Conservation (phyloP, 2,329 filamentous ascomycete genomes). For the Penicillium brasilianum region DNA sequence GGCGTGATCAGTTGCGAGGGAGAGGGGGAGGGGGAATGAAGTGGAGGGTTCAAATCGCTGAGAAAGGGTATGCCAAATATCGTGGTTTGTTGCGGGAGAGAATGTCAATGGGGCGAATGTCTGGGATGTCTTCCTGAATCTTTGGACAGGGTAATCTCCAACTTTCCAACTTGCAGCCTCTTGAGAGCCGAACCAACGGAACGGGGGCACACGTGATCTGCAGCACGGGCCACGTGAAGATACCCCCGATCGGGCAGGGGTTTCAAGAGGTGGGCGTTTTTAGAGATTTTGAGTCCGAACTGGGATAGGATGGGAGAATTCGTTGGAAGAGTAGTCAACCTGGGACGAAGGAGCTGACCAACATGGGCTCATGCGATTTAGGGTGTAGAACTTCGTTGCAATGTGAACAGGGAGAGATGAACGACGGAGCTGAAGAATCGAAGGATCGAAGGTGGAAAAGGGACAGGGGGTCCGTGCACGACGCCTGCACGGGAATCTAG, state of each 20-base stretch:
- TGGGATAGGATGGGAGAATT: too few species aligned
- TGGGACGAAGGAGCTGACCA: not conserved
- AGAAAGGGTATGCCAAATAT: not conserved
- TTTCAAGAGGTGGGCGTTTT: not conserved
- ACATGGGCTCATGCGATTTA: not conserved
- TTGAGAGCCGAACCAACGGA: slow-evolving; percentile 12
- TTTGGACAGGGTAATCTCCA: slow-evolving; percentile 18
- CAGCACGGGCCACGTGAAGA: slow-evolving; percentile 23
- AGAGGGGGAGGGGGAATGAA: not conserved
- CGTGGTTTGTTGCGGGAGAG: not conserved
- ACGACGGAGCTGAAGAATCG: not conserved
- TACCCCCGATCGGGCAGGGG: slow-evolving; percentile 4
- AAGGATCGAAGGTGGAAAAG: slow-evolving; percentile 4
- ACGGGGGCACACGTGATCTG: slow-evolving; percentile 15
- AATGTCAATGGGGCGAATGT: not conserved
- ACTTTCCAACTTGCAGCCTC: slow-evolving; percentile 7
- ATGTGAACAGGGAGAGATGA: not conserved
- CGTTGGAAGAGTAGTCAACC: too few species aligned
- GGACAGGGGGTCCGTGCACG: slow-evolving; percentile 4
- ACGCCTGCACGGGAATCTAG: not conserved
- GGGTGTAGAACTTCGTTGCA: not conserved
- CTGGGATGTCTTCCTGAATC: not conserved
- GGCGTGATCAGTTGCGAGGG: not conserved
- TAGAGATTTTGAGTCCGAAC: too few species aligned
- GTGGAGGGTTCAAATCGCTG: too few species aligned